Evolutionary conservation across 2,329 filamentous ascomycete genomes (phyloP), one percentile per base, ranked within the genome.

Genomic region (Fusarium caatingaense): DNA sequence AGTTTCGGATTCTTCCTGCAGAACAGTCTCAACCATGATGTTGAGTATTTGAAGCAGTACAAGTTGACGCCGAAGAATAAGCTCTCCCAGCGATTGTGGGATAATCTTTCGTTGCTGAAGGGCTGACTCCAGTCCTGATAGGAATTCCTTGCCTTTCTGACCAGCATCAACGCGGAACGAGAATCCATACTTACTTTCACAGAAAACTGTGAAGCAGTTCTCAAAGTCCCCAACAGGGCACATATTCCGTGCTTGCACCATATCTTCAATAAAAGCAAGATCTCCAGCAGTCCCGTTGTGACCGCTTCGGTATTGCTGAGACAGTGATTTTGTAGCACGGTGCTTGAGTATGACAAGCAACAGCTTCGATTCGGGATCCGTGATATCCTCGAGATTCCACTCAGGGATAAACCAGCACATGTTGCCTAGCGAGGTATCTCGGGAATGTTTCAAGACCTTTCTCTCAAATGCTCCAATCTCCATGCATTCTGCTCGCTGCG

Each of bases 331-430:
- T 1, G 78, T 81, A 27, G 80, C 78, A 7, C 83, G 77, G 28
- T 82, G 71, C 37, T 80, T 78, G 6, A 86, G 64, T 4, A 82
- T 64, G 12, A 79, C 70, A 2, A 85, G 72, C 3, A 84, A 59
- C 4, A 60, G 76, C 16, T 83, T 74, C 0, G 83, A 78, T 2
- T 69, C 73, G 3, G 45, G 45, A 1, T 75, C 69, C 5, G 80
- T 68, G 5, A 85, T 72, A 23, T 85, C 81, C 9, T 71, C 76
- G 1, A 85, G 61, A 60, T 86, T 85, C 77, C 78, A 80, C 50
- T 86, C 84, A 0, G 83, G 83, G 0, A 81, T 68, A 4, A 84
- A 46, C n/a, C 79, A 81, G 69, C 66, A 80, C 18, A 80, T 72
- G n/a, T 76, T 75, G 1, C 80, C 82, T 25, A 83, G 16, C 0